Percentiles rank a stretch among this genome's conserved stretches.
Conservation (phyloP, 352 stramenopile genomes). For the Pythium myriotylum region DNA sequence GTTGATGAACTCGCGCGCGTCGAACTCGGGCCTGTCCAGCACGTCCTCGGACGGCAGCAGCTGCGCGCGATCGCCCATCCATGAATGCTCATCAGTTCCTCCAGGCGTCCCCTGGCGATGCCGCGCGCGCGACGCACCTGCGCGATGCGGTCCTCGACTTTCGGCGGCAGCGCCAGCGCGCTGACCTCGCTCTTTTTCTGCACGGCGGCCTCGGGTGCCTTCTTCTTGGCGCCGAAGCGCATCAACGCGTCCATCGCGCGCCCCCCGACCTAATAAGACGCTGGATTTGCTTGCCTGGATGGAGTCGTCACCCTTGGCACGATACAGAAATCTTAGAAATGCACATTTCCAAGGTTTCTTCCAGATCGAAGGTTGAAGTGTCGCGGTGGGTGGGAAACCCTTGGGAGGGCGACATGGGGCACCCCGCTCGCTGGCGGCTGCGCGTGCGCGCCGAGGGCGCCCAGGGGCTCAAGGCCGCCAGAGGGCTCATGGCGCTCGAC, state of each 20-base stretch:
- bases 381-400: slow-evolving; percentile 6
- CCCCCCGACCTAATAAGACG: no score
- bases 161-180: slow-evolving; percentile 50
- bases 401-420: slow-evolving; percentile 11
- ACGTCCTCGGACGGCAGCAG: slow-evolving; percentile 84
- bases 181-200: slow-evolving; percentile 25
- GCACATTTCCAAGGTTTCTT: slow-evolving; percentile 7
- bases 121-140: slow-evolving; percentile 43
- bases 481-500: slow-evolving; percentile 38
- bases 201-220: slow-evolving; percentile 7
- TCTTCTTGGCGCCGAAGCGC: slow-evolving; percentile 34
- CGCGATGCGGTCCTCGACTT: slow-evolving; percentile 54
- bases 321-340: slow-evolving; percentile 25
- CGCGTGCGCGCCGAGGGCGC: slow-evolving; percentile 43
- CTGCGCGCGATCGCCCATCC: slow-evolving; percentile 33
- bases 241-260: slow-evolving; percentile 27
- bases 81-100: no score
- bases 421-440: slow-evolving; percentile 28
- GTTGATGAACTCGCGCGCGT: slow-evolving; percentile 93
- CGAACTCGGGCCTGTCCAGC: slow-evolving; percentile 88
- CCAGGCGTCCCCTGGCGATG: no score
- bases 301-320: no score
- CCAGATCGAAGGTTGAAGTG: slow-evolving; percentile 23
- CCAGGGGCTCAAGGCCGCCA: slow-evolving; percentile 32
- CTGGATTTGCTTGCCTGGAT: no score